Evolutionary conservation across 345 rosid species (phyloP).

Genomic region (Arabidopsis suecica): DNA sequence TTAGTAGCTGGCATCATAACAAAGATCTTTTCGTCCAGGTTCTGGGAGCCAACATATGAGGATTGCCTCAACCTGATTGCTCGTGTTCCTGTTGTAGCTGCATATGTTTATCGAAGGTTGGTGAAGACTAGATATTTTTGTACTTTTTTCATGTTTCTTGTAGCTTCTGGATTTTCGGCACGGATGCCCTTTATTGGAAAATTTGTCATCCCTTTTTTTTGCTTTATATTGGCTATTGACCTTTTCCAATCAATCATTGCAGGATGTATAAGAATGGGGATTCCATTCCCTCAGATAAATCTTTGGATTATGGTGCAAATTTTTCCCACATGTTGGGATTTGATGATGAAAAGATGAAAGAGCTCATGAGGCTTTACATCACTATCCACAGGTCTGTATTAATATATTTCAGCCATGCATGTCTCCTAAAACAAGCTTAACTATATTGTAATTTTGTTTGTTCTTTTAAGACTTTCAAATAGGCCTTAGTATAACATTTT

Average conservation of each 20-base stretch:
- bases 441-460: background rate
- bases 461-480: background rate
- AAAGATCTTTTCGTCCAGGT: slow-evolving; percentile 54
- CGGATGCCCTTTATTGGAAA: background rate
- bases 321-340: slow-evolving; percentile 94
- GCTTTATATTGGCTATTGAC: slow-evolving; percentile 13
- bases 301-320: slow-evolving; percentile 94
- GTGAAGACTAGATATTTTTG: slow-evolving; percentile 34
- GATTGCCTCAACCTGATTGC: slow-evolving; percentile 93
- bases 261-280: slow-evolving; percentile 90
- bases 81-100: slow-evolving; percentile 83
- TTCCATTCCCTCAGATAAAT: slow-evolving; percentile 65
- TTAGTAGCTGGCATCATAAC: slow-evolving; percentile 30
- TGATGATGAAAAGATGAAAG: slow-evolving; percentile 80
- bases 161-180: slow-evolving; percentile 10
- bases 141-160: slow-evolving; percentile 6
- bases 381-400: slow-evolving; percentile 83
- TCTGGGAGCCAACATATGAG: slow-evolving; percentile 97
- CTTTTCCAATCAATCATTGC: slow-evolving; percentile 31
- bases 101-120: slow-evolving; percentile 91
- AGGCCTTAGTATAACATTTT: slow-evolving; percentile 20
- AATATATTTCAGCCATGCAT: slow-evolving; percentile 13
- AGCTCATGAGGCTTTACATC: slow-evolving; percentile 97
- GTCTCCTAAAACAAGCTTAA: background rate
- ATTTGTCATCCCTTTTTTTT: background rate